phyloP scores from a whole-genome alignment of 345 rosid genomes.

The Triadica sebifera region DNA sequence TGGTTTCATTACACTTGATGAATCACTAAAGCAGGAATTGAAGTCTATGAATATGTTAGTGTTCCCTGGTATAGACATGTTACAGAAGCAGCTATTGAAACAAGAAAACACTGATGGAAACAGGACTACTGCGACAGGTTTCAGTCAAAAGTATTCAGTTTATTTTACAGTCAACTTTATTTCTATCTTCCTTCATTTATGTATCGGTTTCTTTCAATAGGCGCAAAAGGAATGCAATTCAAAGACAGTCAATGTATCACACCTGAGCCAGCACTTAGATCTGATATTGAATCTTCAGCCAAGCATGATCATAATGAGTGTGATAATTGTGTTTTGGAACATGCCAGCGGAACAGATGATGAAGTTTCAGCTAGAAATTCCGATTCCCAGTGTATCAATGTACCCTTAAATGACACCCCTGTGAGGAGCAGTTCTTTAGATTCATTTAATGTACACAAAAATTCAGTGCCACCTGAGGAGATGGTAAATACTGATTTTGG shows the following conservation, averaged over 20 bases:
- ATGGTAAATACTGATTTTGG: constrained; percentile 14
- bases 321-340: constrained; percentile 26
- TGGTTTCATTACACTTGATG: constrained; percentile 28
- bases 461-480: constrained; percentile 14
- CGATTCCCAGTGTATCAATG: constrained; percentile 27
- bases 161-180: not conserved
- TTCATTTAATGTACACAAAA: constrained; percentile 25
- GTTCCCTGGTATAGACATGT: constrained; percentile 37
- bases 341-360: constrained; percentile 19
- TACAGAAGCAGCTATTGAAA: constrained; percentile 29
- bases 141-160: constrained; percentile 1
- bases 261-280: constrained; percentile 29
- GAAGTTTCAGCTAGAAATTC: constrained; percentile 27
- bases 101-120: constrained; percentile 32
- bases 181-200: not conserved
- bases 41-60: constrained; percentile 29
- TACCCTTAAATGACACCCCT: constrained; percentile 24
- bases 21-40: constrained; percentile 27
- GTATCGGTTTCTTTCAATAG: constrained; percentile 18
- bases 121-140: constrained; percentile 33
- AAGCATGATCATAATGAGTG: constrained; percentile 25
- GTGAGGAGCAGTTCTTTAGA: constrained; percentile 24
- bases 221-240: constrained; percentile 16
- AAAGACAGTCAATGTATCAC: constrained; percentile 11
- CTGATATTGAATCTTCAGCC: constrained; percentile 35